These are phyloP conservation scores for Cryptococcus jaspeensis DNA, from an alignment of 1,284 basidiomycete genomes.

Conservation along the genomic window DNA sequence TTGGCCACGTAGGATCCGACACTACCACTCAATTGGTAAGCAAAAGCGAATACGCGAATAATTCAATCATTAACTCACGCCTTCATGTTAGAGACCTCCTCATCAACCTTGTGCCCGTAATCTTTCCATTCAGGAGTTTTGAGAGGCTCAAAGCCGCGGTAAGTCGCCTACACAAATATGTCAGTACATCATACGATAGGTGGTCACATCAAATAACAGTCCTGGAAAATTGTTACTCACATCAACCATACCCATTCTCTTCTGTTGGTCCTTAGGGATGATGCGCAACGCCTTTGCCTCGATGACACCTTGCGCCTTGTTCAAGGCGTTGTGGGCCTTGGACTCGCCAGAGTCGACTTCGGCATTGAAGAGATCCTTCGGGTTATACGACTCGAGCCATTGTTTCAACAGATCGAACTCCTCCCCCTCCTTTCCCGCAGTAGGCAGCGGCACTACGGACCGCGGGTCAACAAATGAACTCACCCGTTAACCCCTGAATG, in stretches of 20 bases:
- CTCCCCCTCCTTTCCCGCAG: slow-evolving; percentile 62
- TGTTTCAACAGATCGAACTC: slow-evolving; percentile 64
- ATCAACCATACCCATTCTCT: slow-evolving; percentile 44
- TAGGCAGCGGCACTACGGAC: slow-evolving; percentile 69
- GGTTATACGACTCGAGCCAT: slow-evolving; percentile 70
- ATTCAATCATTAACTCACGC: slow-evolving; percentile 50
- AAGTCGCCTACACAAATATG: slow-evolving; percentile 57
- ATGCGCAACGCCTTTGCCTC: slow-evolving; percentile 39
- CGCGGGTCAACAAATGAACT: slow-evolving; percentile 51
- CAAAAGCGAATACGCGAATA: neutral
- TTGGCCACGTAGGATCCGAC: slow-evolving; percentile 37
- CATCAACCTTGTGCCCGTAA: slow-evolving; percentile 58
- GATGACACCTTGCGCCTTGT: slow-evolving; percentile 37
- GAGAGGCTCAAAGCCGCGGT: slow-evolving; percentile 63
- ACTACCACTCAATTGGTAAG: slow-evolving; percentile 13
- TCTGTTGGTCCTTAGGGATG: slow-evolving; percentile 38
- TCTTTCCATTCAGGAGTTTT: slow-evolving; percentile 65
- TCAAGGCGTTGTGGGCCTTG: slow-evolving; percentile 22
- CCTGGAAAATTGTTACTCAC: slow-evolving; percentile 6
- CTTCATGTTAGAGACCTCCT: slow-evolving; percentile 73
- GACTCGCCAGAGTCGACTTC: slow-evolving; percentile 47
- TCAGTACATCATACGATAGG: neutral
- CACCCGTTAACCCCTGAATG: no score
- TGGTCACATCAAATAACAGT: neutral
- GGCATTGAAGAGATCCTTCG: slow-evolving; percentile 62